Base-by-base conservation (phyloP, 495 filamentous ascomycete genomes). In the Podospora conica region DNA sequence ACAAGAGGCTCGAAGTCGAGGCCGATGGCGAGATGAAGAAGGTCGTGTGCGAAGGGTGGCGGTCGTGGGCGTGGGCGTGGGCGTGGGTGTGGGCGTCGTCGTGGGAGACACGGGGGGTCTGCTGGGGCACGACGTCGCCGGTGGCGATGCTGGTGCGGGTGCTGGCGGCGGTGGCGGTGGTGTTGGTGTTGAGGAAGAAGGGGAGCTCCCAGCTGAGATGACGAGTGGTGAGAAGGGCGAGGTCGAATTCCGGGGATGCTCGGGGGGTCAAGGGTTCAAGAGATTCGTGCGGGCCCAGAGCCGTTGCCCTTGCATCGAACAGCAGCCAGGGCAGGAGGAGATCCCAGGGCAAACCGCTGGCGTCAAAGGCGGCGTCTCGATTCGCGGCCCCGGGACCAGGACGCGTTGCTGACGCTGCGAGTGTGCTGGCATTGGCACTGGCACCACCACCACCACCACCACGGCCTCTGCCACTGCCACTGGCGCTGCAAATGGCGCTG, bases 21-120 rank as follows among this genome's bases (percentile, higher is more conserved):
- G 69, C 58, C 67, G 75, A 66, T 9, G 72, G 71, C 23, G 75
- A 72, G 18, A 70, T 33, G 67, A 69, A 76, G 29, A 76, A 76
- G 29, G 70, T n/a, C 18, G 40, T 73, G 65, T 64, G 58, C 62
- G 61, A 63, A 25, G 66, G 68, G 12, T 53, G 60, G 59, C 31
- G 33, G 54, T 69, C 56, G 67, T 66, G 27, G 53, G 58, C 53
- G 8, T 53, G 4, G 20, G 68, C 48, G 53, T 22, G 2, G 21
- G 65, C 29, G 27, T 31, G 22, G 31, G 23, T 5, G 12, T 54
- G 29, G 21, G 15, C 55, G 48, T 24, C 23, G 58, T 48, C 20
- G 61, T 54, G 9, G 22, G 40, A 31, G 20, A 15, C 9, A 23
- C 28, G 58, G 58, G 20, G 58, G 27, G 6, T 31, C 28, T 29